Evolutionary conservation across 176 grass and related monocot genomes (phyloP).

Genomic region (Triticum aestivum): DNA sequence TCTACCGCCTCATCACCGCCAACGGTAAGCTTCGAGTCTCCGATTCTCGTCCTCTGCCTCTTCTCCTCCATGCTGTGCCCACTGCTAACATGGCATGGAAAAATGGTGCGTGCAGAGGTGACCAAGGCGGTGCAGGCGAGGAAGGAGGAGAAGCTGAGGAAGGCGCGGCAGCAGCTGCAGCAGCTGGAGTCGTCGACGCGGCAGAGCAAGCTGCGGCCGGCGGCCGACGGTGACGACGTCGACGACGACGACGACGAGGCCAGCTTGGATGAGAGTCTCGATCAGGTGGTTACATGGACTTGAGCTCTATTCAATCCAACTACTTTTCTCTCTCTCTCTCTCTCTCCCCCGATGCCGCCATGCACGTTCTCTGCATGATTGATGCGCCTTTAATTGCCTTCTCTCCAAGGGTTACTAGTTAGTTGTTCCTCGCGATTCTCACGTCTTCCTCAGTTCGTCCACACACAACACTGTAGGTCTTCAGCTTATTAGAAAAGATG

Average conservation of each 20-base stretch:
- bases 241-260: conserved; percentile 22
- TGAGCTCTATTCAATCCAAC: conserved; percentile 7
- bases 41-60: background rate
- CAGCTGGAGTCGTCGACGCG: conserved; percentile 25
- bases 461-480: background rate
- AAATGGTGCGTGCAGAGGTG: conserved; percentile 58
- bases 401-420: background rate
- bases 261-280: conserved; percentile 50
- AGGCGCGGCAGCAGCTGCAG: conserved; percentile 52
- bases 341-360: background rate
- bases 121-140: conserved; percentile 73
- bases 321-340: background rate
- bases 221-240: background rate
- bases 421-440: conserved; percentile 36
- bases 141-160: conserved; percentile 74
- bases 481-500: background rate
- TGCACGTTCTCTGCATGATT: conserved; percentile 48
- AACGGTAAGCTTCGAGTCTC: conserved; percentile 33
- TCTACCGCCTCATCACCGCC: conserved; percentile 89
- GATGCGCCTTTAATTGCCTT: conserved; percentile 10
- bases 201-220: conserved; percentile 17
- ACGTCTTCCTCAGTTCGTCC: background rate
- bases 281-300: conserved; percentile 38
- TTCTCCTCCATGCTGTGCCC: background rate
- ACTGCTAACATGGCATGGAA: background rate